Base-by-base conservation (phyloP, 2,329 filamentous ascomycete species). In the Stachybotrys elegans region DNA sequence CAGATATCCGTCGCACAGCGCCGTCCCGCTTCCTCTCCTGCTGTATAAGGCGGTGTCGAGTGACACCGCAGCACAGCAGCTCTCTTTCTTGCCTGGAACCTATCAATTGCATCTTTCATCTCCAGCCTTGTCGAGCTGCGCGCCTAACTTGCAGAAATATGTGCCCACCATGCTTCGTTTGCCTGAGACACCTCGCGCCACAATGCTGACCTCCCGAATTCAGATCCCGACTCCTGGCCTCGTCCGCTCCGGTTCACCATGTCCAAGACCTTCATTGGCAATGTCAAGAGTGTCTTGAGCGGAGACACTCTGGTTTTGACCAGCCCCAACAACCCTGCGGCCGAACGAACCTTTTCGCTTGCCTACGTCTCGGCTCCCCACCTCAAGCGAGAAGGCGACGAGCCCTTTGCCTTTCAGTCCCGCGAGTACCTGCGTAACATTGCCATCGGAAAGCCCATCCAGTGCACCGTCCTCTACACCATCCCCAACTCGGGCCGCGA, bases 351-450 rank as follows among this genome's bases (percentile, higher is more conserved):
- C 42, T 77, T 98, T 57, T 95, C 90, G 60, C 76, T 98, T 52
- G 93, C 93, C 57, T 97, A 90, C 69, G 90, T 97, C 54, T 86
- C 84, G 47, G 90, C 91, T 40, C 93, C 93, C 4, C 84, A 91
- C 61, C 65, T 96, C 64, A 84, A 78, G 70, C 84, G 89, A 66
- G 91, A 96, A 56, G 90, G 88, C 46, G 92, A 96, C 59, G 91
- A 96, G 78, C 83, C 86, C 29, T 94, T 86, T 61, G 90, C 88
- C 46, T 98, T 96, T 68, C 86, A 93, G 68, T 95, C 93, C 48
- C 88, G 93, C 61, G 93, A 98, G 68, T 93, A 87, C 64, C 79
- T 98, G 49, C 86, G 93, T 58, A 83, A 85, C 53, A 74, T 91
- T 42, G 77, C 85, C 32, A 86, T 97, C 45, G 92, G 92, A 61